Evolutionary conservation across 768 basidiomycete species (phyloP).

Genomic region (Botryobasidium botryosum): DNA sequence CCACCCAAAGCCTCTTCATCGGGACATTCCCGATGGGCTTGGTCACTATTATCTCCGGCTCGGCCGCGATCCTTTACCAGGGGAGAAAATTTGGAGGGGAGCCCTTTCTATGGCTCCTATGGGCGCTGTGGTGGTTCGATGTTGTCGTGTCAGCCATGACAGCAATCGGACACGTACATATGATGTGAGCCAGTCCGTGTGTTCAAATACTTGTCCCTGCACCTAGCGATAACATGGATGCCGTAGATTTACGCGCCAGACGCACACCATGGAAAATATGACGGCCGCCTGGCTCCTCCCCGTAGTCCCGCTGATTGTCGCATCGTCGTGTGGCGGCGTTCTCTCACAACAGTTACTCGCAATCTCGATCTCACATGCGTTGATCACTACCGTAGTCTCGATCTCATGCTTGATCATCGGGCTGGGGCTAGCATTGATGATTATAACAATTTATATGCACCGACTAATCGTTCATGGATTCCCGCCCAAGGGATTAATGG

Average conservation of each 20-base stretch:
- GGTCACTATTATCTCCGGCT: conserved; percentile 38
- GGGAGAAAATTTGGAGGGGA: conserved; percentile 33
- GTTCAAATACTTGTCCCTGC: neutral
- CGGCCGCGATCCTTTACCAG: conserved; percentile 29
- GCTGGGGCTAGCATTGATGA: conserved; percentile 9
- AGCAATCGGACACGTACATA: conserved; percentile 43
- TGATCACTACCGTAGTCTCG: conserved; percentile 30
- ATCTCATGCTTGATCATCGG: conserved; percentile 37
- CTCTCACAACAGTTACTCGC: conserved; percentile 22
- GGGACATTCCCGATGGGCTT: conserved; percentile 37
- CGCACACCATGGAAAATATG: conserved; percentile 38
- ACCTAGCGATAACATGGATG: neutral
- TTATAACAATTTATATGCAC: conserved; percentile 10
- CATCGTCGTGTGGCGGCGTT: conserved; percentile 46
- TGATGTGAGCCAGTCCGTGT: conserved; percentile 35
- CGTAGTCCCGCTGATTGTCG: conserved; percentile 55
- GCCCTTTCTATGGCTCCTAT: conserved; percentile 35
- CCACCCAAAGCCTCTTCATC: conserved; percentile 12
- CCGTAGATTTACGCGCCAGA: conserved; percentile 39
- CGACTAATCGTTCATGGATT: conserved; percentile 10
- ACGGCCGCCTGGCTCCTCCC: conserved; percentile 59
- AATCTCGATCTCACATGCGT: conserved; percentile 27
- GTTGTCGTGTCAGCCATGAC: conserved; percentile 36
- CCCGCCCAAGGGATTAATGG: conserved; percentile 4
- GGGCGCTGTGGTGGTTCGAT: conserved; percentile 58